A percentile compares a stretch with the other conserved stretches of the same genome.
Evolutionary conservation across 2,329 filamentous ascomycete species (phyloP).

Genomic region (Ascochyta rabiei): DNA sequence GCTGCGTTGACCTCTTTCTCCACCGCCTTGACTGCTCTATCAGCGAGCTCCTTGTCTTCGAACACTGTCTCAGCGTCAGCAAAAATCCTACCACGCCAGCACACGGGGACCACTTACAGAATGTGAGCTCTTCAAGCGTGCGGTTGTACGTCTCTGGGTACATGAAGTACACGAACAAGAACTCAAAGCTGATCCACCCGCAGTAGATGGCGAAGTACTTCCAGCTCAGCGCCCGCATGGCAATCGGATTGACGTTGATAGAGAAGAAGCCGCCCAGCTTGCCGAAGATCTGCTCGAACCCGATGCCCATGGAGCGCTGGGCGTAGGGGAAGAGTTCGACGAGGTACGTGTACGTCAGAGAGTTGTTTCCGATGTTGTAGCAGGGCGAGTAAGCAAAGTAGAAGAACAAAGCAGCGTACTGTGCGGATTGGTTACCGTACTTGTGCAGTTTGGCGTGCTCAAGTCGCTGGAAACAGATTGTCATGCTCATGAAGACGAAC

Average conservation of each 20-base stretch:
- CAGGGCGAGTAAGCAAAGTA: slow-evolving; percentile 64
- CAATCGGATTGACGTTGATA: slow-evolving; percentile 63
- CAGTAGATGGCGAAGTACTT: slow-evolving; percentile 63
- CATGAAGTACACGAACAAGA: slow-evolving; percentile 63
- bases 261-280: slow-evolving; percentile 54
- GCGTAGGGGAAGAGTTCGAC: slow-evolving; percentile 66
- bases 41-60: slow-evolving; percentile 43
- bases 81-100: fast-evolving
- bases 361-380: slow-evolving; percentile 72
- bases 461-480: slow-evolving; percentile 54
- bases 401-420: slow-evolving; percentile 59
- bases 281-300: slow-evolving; percentile 62
- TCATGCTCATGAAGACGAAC: slow-evolving; percentile 62
- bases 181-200: slow-evolving; percentile 61
- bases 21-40: slow-evolving; percentile 40
- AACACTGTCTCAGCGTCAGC: slow-evolving; percentile 38
- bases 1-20: slow-evolving; percentile 43
- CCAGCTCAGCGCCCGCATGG: slow-evolving; percentile 61
- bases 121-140: slow-evolving; percentile 66
- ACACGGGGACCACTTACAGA: slow-evolving; percentile 32
- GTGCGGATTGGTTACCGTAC: slow-evolving; percentile 44
- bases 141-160: slow-evolving; percentile 65
- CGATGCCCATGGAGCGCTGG: slow-evolving; percentile 64
- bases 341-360: slow-evolving; percentile 67
- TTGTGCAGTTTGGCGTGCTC: slow-evolving; percentile 23